Conservation (phyloP, 139 green algal genomes). For the Mesostigma viride region DNA sequence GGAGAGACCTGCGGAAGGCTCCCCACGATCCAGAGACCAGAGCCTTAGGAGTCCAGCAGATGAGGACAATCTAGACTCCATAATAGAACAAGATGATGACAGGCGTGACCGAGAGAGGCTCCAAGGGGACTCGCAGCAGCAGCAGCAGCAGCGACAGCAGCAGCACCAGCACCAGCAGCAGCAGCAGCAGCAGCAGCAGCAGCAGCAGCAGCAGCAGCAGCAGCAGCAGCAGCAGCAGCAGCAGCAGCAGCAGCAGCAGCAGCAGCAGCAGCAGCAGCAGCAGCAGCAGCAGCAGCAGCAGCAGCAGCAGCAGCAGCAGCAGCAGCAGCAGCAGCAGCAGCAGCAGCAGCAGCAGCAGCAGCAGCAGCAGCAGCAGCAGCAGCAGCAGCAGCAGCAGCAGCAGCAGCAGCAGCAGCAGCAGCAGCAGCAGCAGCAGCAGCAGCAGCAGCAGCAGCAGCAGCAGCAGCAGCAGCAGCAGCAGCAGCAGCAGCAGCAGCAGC, state of each 20-base stretch:
- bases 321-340: constrained; percentile 1
- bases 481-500: background rate
- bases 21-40: too few species aligned
- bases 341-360: constrained; percentile 1
- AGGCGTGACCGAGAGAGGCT: too few species aligned
- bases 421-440: background rate
- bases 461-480: background rate
- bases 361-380: background rate
- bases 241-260: background rate
- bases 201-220: constrained; percentile 1
- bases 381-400: constrained; percentile 1
- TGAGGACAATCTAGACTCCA: too few species aligned
- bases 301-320: background rate
- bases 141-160: background rate
- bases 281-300: constrained; percentile 1
- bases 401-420: background rate
- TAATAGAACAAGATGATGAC: too few species aligned
- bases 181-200: background rate
- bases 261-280: constrained; percentile 1
- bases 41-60: too few species aligned
- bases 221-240: constrained; percentile 1
- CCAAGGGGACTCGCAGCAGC: too few species aligned
- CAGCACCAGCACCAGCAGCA: background rate
- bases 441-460: background rate
- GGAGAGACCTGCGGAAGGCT: too few species aligned